Base-by-base conservation (phyloP, 2,329 filamentous ascomycete genomes). In the Botrytis paeoniae region DNA sequence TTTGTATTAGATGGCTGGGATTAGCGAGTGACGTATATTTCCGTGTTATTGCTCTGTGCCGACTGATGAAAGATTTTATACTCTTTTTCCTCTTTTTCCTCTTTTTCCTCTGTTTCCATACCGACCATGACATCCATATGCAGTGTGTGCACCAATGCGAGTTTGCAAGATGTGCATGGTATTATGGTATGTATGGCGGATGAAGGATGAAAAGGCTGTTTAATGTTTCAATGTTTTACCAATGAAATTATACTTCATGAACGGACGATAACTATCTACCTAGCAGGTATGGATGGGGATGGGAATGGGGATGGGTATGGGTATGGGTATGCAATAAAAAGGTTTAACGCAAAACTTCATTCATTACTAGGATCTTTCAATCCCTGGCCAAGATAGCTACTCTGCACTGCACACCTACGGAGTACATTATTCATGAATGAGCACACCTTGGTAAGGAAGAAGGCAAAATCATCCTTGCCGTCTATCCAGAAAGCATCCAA, bases 21-120 rank as follows among this genome's bases (percentile, higher is more conserved):
- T 57, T 4, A 6, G n/a, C 14, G 51, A 35, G 65, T 68, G 65
- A 68, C 65, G 65, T 68, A 63, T n/a, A 37, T 54, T 57, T 57
- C n/a, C n/a, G n/a, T n/a, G n/a, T n/a, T n/a, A n/a, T 18, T 29
- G 51, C 14, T 12, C 14, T 54, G 51, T 39, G 35, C 32, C 20
- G 16, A 61, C 32, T 10, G 51, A 32, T n/a, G 48, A n/a, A 54
- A 20, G 48, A n/a, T 54, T 54, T 54, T n/a, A 54, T n/a, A 54
- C 9, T n/a, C n/a, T n/a, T n/a, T n/a, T n/a, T n/a, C n/a, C n/a
- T n/a, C n/a, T n/a, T n/a, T n/a, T n/a, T n/a, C n/a, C n/a, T n/a
- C n/a, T n/a, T n/a, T n/a, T n/a, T n/a, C n/a, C n/a, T n/a, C n/a
- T n/a, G n/a, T n/a, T n/a, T n/a, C 9, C 48, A 51, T 51, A 16